Evolutionary conservation across 108 stramenopile genomes (phyloP).

Genomic region (Aurantiochytrium sp.): DNA sequence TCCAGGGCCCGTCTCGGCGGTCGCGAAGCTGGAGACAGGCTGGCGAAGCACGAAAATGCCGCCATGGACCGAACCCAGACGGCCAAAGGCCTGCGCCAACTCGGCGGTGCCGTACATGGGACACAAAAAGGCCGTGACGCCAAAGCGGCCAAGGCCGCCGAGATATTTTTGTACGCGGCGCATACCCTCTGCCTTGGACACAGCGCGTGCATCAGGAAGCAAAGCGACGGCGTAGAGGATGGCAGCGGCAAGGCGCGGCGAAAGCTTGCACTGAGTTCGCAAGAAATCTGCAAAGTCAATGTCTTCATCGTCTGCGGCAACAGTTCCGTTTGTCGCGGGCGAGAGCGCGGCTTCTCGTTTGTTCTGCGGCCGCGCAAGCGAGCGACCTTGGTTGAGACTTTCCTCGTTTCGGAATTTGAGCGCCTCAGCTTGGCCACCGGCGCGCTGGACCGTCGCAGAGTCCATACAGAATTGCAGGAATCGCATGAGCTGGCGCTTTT

Average conservation of each 20-base stretch:
- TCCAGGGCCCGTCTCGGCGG: not conserved
- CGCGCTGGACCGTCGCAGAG: constrained; percentile 49
- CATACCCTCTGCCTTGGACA: not conserved
- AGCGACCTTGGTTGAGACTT: constrained; percentile 69
- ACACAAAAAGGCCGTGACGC: constrained; percentile 17
- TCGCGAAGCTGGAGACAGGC: not conserved
- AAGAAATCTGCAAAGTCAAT: constrained; percentile 17
- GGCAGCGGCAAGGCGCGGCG: not conserved
- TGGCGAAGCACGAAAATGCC: constrained; percentile 21
- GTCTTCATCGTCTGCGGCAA: not conserved
- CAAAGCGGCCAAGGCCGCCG: constrained; percentile 26
- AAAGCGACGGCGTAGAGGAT: constrained; percentile 25
- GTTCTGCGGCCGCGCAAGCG: constrained; percentile 79
- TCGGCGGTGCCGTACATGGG: constrained; percentile 28
- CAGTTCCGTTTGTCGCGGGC: too few relatives aligned
- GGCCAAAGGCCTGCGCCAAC: constrained; percentile 27
- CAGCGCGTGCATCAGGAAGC: not conserved
- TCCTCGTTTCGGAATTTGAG: constrained; percentile 70
- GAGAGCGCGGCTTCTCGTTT: constrained; percentile 34
- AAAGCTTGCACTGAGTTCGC: not conserved
- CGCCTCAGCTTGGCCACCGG: constrained; percentile 35
- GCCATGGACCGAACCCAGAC: constrained; percentile 28
- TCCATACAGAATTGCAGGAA: constrained; percentile 73
- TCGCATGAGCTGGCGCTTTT: constrained; percentile 83
- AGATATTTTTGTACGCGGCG: not conserved